A percentile compares a stretch with the other conserved stretches of the same genome.
Evolutionary conservation across 306 rosid species (phyloP).

Genomic region (Purshia tridentata): DNA sequence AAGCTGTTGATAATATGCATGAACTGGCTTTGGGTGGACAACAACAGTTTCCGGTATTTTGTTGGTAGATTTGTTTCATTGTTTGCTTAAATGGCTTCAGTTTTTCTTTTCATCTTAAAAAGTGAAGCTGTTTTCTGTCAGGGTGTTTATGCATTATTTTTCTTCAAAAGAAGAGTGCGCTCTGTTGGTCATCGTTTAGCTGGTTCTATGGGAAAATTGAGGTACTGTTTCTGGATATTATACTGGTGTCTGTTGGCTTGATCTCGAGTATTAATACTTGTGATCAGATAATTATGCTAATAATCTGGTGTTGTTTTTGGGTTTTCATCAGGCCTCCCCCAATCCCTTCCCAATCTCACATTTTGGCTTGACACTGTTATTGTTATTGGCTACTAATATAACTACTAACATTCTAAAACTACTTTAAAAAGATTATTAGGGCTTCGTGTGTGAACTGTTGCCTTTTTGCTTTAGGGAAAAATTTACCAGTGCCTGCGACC

Average conservation of each 20-base stretch:
- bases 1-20: constrained; percentile 79
- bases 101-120: constrained; percentile 18
- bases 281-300: background rate
- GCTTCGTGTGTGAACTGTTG: background rate
- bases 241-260: background rate
- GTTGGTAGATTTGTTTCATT: constrained; percentile 21
- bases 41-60: constrained; percentile 87
- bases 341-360: background rate
- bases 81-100: background rate
- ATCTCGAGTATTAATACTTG: background rate
- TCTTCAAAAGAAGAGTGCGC: constrained; percentile 89
- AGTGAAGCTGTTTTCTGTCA: constrained; percentile 36
- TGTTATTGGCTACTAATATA: background rate
- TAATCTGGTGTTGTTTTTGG: background rate
- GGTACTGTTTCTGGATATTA: constrained; percentile 42
- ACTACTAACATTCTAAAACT: background rate
- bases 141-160: constrained; percentile 94
- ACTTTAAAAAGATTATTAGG: background rate
- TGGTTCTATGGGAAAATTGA: constrained; percentile 79
- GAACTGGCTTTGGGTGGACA: constrained; percentile 87
- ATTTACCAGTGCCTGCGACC: too few species aligned
- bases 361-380: background rate
- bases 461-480: background rate
- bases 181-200: constrained; percentile 94
- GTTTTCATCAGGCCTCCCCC: background rate